Percentiles rank a stretch among this genome's conserved stretches.
Evolutionary conservation across 1,284 basidiomycete genomes (phyloP).

Genomic region (Ganoderma lingzhi): DNA sequence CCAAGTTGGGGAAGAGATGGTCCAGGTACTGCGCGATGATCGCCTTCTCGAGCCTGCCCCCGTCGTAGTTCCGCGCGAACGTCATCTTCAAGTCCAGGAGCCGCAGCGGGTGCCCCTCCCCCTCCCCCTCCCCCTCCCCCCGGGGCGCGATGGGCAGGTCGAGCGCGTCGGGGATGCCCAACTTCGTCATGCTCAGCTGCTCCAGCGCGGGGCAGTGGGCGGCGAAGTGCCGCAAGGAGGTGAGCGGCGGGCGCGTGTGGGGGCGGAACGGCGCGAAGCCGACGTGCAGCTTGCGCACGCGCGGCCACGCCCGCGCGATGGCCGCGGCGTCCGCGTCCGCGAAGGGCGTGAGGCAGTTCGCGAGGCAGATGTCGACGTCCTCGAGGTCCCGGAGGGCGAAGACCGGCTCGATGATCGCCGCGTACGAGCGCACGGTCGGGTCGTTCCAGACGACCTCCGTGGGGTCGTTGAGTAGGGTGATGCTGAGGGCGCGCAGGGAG

Average conservation of each 20-base stretch:
- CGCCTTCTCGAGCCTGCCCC: conserved; percentile 1
- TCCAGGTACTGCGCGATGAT: conserved; percentile 24
- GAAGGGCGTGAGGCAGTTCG: background rate
- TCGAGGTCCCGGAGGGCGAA: conserved; percentile 17
- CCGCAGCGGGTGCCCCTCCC: conserved; percentile 16
- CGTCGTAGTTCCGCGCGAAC: conserved; percentile 3
- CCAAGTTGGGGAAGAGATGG: conserved; percentile 24
- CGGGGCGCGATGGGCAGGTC: conserved; percentile 5
- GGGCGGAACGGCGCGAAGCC: conserved; percentile 14
- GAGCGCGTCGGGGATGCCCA: conserved; percentile 10
- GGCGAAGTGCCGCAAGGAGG: conserved; percentile 22
- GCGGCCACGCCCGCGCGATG: conserved; percentile 26
- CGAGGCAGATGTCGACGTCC: conserved; percentile 18
- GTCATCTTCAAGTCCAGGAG: conserved; percentile 22
- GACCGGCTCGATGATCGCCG: conserved; percentile 18
- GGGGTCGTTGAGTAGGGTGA: conserved; percentile 9
- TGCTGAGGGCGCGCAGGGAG: conserved; percentile 15
- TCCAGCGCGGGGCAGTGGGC: conserved; percentile 23
- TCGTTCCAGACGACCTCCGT: background rate
- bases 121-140: no score
- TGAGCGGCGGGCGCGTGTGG: conserved; percentile 17
- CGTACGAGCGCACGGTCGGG: background rate
- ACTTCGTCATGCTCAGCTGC: conserved; percentile 20
- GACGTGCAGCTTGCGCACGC: conserved; percentile 14
- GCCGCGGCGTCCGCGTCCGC: conserved; percentile 20